Percentiles rank a stretch among this genome's conserved stretches.
These are phyloP conservation scores for Musa balbisiana DNA, from an alignment of 202 grass and related monocot species.

Conservation along the genomic window DNA sequence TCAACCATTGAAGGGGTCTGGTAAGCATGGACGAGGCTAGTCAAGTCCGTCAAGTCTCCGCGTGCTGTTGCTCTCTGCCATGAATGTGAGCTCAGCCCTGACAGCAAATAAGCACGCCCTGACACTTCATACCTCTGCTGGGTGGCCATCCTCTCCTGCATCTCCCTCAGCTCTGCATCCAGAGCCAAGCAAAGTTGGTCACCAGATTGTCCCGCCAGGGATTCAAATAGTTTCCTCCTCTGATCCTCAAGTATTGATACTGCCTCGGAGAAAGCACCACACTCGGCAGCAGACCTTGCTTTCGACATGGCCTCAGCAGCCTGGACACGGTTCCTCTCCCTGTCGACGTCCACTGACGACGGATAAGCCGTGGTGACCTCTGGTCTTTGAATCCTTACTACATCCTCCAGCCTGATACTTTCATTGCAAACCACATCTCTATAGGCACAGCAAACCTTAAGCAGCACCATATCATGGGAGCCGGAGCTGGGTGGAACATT, in stretches of 20 bases:
- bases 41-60: slow-evolving; percentile 61
- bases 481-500: slow-evolving; percentile 32
- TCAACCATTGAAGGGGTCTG: slow-evolving; percentile 76
- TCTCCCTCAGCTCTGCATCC: slow-evolving; percentile 74
- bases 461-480: slow-evolving; percentile 29
- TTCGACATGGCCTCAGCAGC: slow-evolving; percentile 50
- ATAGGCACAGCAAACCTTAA: slow-evolving; percentile 61
- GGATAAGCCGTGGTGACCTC: slow-evolving; percentile 23
- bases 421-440: slow-evolving; percentile 56
- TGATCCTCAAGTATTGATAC: slow-evolving; percentile 56
- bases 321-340: slow-evolving; percentile 61
- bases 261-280: slow-evolving; percentile 53
- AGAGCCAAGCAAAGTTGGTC: slow-evolving; percentile 58
- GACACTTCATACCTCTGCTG: slow-evolving; percentile 56
- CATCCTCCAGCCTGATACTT: slow-evolving; percentile 39
- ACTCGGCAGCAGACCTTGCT: slow-evolving; percentile 57
- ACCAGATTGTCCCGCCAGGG: slow-evolving; percentile 40
- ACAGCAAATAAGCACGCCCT: slow-evolving; percentile 75
- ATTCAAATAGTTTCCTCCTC: slow-evolving; percentile 35
- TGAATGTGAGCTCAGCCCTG: slow-evolving; percentile 79
- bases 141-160: slow-evolving; percentile 83
- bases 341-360: slow-evolving; percentile 62
- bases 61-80: slow-evolving; percentile 89
- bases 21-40: slow-evolving; percentile 55
- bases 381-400: slow-evolving; percentile 52